phyloP scores from a whole-genome alignment of 768 basidiomycete genomes.

The Coprinopsis cinerea region DNA sequence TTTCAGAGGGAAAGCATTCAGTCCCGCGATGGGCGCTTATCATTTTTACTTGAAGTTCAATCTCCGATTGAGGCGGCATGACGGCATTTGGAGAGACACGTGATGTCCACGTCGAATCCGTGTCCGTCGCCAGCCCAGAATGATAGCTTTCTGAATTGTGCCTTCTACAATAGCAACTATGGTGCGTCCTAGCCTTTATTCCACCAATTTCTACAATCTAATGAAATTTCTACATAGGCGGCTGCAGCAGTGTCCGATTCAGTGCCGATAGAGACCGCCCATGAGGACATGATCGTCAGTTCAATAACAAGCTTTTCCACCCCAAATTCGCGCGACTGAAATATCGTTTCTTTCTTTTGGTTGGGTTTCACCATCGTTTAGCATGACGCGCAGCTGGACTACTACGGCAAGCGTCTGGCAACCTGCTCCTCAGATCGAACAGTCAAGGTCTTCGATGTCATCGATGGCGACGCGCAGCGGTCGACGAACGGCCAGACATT shows the following conservation, averaged over 20 bases:
- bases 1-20: too few species aligned
- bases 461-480: constrained; percentile 77
- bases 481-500: constrained; percentile 62
- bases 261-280: constrained; percentile 87
- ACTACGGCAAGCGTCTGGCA: constrained; percentile 94
- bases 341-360: background rate
- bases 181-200: background rate
- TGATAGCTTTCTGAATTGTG: too few species aligned
- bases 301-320: background rate
- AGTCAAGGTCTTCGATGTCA: constrained; percentile 91
- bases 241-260: constrained; percentile 57
- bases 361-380: constrained; percentile 23
- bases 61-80: too few species aligned
- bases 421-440: constrained; percentile 96
- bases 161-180: background rate
- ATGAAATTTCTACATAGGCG: constrained; percentile 26
- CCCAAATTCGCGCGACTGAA: constrained; percentile 1
- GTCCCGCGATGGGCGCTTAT: too few species aligned
- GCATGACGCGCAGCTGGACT: constrained; percentile 98
- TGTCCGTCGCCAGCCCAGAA: too few species aligned
- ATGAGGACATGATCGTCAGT: constrained; percentile 98
- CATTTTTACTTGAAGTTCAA: too few species aligned
- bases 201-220: background rate
- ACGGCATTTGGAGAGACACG: too few species aligned
- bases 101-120: too few species aligned